phyloP scores from a whole-genome alignment of 2,329 filamentous ascomycete species.

The Colletotrichum brevisporum region DNA sequence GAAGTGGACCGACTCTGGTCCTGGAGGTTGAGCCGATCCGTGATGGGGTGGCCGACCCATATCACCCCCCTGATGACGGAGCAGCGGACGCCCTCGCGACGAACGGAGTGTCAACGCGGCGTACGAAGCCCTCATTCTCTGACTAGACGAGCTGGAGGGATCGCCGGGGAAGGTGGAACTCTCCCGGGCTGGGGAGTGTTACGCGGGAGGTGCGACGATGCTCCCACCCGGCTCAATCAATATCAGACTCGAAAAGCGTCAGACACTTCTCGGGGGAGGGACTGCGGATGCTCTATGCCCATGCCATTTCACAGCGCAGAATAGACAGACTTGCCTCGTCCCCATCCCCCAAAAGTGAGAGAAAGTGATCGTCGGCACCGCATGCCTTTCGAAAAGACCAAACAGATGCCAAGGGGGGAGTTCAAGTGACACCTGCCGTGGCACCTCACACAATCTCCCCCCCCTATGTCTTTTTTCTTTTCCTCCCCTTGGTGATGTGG shows the following conservation, averaged over 20 bases:
- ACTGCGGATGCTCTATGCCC: not conserved
- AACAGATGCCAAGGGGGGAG: too few relatives aligned
- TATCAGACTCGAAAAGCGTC: slow-evolving; percentile 13
- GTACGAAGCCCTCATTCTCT: slow-evolving; percentile 7
- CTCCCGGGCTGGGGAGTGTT: not conserved
- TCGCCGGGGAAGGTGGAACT: not conserved
- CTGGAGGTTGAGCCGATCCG: not conserved
- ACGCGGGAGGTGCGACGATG: too few relatives aligned
- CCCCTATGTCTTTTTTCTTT: too few relatives aligned
- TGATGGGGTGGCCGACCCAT: not conserved
- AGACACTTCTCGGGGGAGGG: not conserved
- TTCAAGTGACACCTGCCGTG: not conserved
- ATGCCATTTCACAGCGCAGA: not conserved
- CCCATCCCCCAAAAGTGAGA: not conserved
- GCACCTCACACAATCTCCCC: not conserved
- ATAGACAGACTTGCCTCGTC: too few relatives aligned
- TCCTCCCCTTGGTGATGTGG: not conserved
- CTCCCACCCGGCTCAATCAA: slow-evolving; percentile 11
- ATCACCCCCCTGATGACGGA: not conserved
- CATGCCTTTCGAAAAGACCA: not conserved
- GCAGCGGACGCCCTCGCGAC: not conserved
- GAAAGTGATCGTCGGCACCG: slow-evolving; percentile 1
- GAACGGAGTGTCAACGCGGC: not conserved
- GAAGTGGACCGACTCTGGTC: not conserved
- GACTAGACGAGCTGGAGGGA: not conserved